Base-by-base conservation (phyloP, 2,329 filamentous ascomycete species). In the Hirsutella minnesotensis region DNA sequence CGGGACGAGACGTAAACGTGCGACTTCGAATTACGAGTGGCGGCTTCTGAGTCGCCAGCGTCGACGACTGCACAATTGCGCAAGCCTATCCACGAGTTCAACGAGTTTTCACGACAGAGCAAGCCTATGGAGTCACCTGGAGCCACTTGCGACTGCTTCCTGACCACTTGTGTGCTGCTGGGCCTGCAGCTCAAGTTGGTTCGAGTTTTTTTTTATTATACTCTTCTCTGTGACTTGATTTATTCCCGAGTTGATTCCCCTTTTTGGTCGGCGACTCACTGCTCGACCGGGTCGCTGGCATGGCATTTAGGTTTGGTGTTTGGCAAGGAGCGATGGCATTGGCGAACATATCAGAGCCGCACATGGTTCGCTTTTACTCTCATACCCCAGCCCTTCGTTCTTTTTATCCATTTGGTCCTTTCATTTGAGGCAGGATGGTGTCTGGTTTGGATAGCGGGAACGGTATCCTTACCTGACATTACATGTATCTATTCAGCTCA, bases 21-120 rank as follows among this genome's bases (percentile, higher is more conserved):
- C 34, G 46, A 49, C 43, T 47, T 52, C 51, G 16, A 29, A 35
- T 50, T 45, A 51, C 43, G 42, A 50, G 49, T 56, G 50, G 51
- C 54, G 48, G 48, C 49, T 42, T 9, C 49, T 46, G 44, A 44
- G 40, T 46, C 35, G 44, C 36, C 24, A 42, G 41, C 15, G n/a
- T 35, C 15, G 7, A 35, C 33, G n/a, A 18, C 33, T 3, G 5
- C 15, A n/a, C 9, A 35, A n/a, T 9, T 5, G 44, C 42, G 45
- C 51, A 52, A 51, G 52, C 53, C 51, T 55, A 56, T 46, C 52
- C 54, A 59, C 53, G 56, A 58, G 53, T 54, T 53, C 57, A 63
- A 63, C 33, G 54, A 56, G 45, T 57, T 45, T 31, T 18, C 15
- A 56, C 45, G 48, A 54, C 29, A 42, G 35, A 46, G 46, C 46